These are phyloP conservation scores for Petasospora rhodanensis DNA, from an alignment of 1,139 yeast genomes.

Conservation along the genomic window DNA sequence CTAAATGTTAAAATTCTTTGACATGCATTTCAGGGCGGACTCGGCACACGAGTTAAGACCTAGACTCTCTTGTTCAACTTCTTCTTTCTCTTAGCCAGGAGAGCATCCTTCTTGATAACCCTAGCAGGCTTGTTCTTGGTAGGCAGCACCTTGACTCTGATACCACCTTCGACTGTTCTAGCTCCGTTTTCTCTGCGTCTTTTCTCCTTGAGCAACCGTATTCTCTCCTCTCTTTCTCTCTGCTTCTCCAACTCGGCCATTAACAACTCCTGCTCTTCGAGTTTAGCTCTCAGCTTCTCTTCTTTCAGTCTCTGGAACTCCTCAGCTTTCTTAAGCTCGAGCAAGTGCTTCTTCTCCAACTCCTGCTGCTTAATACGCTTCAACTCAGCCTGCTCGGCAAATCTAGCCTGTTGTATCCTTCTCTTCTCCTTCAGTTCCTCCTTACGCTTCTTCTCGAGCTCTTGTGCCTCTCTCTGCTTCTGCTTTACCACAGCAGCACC, in stretches of 20 bases:
- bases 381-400: constrained; percentile 39
- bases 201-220: constrained; percentile 14
- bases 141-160: constrained; percentile 19
- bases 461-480: constrained; percentile 23
- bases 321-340: constrained; percentile 24
- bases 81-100: constrained; percentile 23
- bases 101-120: constrained; percentile 17
- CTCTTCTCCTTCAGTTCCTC: constrained; percentile 43
- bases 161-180: constrained; percentile 21
- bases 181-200: constrained; percentile 10
- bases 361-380: constrained; percentile 32
- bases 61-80: constrained; percentile 19
- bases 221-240: constrained; percentile 13
- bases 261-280: constrained; percentile 17
- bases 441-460: constrained; percentile 32
- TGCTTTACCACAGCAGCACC: constrained; percentile 16
- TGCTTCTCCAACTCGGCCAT: constrained; percentile 16
- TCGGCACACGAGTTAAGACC: too few species aligned
- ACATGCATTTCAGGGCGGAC: too few species aligned
- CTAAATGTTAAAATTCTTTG: too few species aligned
- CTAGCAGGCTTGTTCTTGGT: constrained; percentile 10
- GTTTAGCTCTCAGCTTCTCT: constrained; percentile 11
- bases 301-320: constrained; percentile 21
- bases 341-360: constrained; percentile 30
- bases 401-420: constrained; percentile 43